phyloP scores from a whole-genome alignment of 139 green algal species.

The Picochlorum sp. region DNA sequence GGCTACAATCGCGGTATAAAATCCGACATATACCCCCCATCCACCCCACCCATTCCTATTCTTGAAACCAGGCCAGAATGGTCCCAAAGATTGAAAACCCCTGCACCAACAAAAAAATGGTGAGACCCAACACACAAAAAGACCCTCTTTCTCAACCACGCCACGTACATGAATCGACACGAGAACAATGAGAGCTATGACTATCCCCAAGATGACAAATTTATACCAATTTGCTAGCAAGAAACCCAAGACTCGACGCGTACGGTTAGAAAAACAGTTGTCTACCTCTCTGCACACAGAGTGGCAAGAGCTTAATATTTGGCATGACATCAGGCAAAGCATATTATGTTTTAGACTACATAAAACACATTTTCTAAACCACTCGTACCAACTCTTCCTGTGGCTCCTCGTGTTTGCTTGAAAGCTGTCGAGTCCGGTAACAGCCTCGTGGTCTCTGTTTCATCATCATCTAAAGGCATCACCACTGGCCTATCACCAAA shows the following conservation, averaged over 20 bases:
- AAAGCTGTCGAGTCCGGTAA: too few relatives aligned
- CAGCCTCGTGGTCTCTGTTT: too few relatives aligned
- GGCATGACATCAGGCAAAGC: not conserved
- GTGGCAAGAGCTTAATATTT: not conserved
- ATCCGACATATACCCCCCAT: constrained; percentile 39
- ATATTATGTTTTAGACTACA: too few relatives aligned
- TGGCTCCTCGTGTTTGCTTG: too few relatives aligned
- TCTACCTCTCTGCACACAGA: not conserved
- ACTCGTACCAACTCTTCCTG: too few relatives aligned
- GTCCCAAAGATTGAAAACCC: constrained; percentile 39
- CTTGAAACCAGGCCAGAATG: constrained; percentile 44
- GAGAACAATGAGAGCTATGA: constrained; percentile 41
- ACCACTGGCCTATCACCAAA: too few relatives aligned
- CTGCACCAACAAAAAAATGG: constrained; percentile 13
- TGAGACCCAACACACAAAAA: too few relatives aligned
- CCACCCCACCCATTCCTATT: constrained; percentile 43
- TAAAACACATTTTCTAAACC: too few relatives aligned
- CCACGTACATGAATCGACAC: constrained; percentile 34
- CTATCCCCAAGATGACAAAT: constrained; percentile 14
- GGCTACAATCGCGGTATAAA: constrained; percentile 38
- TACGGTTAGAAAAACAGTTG: not conserved
- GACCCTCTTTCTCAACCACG: too few relatives aligned
- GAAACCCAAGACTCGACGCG: constrained; percentile 4
- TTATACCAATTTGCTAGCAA: constrained; percentile 34
- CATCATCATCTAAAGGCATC: too few relatives aligned